Conservation (phyloP, 75 land plant genomes). For the Azolla pinnata region DNA sequence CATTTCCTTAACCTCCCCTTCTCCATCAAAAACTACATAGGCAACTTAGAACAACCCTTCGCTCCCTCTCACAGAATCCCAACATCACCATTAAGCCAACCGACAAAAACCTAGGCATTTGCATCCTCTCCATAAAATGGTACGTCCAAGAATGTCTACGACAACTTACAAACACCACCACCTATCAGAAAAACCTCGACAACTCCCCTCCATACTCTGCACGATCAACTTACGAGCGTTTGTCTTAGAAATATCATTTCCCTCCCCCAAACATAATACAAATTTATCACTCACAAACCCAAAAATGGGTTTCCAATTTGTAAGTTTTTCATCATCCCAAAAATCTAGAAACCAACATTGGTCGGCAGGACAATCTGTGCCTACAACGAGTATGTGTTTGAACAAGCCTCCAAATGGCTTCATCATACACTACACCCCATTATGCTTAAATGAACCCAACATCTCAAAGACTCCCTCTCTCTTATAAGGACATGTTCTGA, state of each 20-base stretch:
- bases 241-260: not conserved
- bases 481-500: not conserved
- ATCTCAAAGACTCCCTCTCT: conserved; percentile 9
- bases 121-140: too few relatives aligned
- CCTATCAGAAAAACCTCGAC: not conserved
- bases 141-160: not conserved
- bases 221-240: not conserved
- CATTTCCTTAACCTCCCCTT: too few relatives aligned
- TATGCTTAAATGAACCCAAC: not conserved
- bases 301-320: too few relatives aligned
- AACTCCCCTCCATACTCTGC: not conserved
- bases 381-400: conserved; percentile 7
- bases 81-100: too few relatives aligned
- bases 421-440: conserved; percentile 3
- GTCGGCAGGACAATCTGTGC: conserved; percentile 6
- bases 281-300: not conserved
- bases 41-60: too few relatives aligned
- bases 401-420: conserved; percentile 1
- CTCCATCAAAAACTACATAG: too few relatives aligned
- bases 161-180: not conserved
- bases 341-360: too few relatives aligned
- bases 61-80: too few relatives aligned
- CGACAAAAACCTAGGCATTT: too few relatives aligned
- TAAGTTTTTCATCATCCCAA: not conserved
- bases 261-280: not conserved